Evolutionary conservation across 2,329 filamentous ascomycete species (phyloP).

Genomic region (Fusarium nematophilum): DNA sequence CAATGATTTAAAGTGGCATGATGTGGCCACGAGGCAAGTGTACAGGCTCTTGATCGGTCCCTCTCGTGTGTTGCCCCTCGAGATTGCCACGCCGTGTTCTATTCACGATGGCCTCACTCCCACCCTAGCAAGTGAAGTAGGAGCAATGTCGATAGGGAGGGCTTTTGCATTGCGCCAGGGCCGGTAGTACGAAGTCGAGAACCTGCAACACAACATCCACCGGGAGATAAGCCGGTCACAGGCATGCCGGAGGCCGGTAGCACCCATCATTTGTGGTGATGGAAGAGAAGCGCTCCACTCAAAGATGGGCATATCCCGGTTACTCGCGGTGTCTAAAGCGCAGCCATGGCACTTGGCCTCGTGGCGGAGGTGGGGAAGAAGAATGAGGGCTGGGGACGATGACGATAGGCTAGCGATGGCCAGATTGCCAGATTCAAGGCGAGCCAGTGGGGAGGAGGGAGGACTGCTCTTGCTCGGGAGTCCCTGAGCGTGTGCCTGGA

Average conservation of each 20-base stretch:
- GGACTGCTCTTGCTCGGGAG: too few relatives aligned
- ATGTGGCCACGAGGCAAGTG: constrained; percentile 5
- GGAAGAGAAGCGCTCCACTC: constrained; percentile 24
- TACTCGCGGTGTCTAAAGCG: constrained; percentile 26
- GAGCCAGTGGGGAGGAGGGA: constrained; percentile 4
- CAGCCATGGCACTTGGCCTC: constrained; percentile 17
- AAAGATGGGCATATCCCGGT: constrained; percentile 28
- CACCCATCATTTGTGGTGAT: constrained; percentile 19
- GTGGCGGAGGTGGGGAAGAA: constrained; percentile 20
- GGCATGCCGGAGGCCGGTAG: constrained; percentile 30
- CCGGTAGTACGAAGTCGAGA: constrained; percentile 13
- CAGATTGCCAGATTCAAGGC: constrained; percentile 7
- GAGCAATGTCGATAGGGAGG: constrained; percentile 13
- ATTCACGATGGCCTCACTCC: not conserved
- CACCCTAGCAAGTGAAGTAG: not conserved
- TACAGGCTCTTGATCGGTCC: constrained; percentile 2
- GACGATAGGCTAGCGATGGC: constrained; percentile 5
- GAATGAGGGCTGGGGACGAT: constrained; percentile 1
- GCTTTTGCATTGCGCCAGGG: constrained; percentile 6
- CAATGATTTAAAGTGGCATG: constrained; percentile 22
- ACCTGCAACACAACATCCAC: constrained; percentile 21
- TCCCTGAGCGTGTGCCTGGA: constrained; percentile 9
- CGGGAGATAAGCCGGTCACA: constrained; percentile 33
- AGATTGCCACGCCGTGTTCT: constrained; percentile 6
- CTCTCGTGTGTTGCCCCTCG: not conserved